Conservation (phyloP, 208 protist species). For the Plasmodiophora brassicae region DNA sequence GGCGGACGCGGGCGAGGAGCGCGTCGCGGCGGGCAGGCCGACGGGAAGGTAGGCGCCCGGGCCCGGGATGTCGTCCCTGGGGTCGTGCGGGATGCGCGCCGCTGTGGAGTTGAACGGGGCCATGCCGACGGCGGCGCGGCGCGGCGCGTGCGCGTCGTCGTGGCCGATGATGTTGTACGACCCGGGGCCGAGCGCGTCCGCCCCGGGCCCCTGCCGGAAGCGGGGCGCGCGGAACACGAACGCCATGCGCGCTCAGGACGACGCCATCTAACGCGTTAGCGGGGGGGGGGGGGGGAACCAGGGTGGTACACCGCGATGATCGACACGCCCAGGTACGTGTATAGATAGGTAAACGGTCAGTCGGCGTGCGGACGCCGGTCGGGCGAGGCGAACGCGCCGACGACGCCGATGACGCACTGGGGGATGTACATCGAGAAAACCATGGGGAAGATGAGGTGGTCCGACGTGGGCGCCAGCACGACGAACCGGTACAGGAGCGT, state of each 20-base stretch:
- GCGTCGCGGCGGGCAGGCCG: too few species aligned
- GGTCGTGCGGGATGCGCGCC: not conserved
- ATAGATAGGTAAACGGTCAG: too few species aligned
- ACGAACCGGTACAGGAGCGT: not conserved
- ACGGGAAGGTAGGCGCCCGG: not conserved
- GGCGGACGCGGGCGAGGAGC: too few species aligned
- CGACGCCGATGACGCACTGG: too few species aligned
- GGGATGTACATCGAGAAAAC: not conserved
- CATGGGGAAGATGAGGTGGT: not conserved
- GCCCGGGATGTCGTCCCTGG: not conserved
- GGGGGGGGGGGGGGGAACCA: too few species aligned
- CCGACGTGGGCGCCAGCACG: not conserved
- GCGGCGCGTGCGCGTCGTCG: not conserved
- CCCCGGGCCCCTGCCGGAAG: not conserved
- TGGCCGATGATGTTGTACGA: constrained; percentile 12
- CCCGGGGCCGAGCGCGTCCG: not conserved
- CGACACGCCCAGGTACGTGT: too few species aligned
- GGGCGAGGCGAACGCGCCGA: too few species aligned
- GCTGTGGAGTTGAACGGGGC: constrained; percentile 13
- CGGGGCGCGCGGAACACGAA: not conserved
- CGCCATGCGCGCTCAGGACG: not conserved
- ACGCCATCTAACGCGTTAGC: too few species aligned
- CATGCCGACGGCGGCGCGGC: not conserved
- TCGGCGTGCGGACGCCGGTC: too few species aligned
- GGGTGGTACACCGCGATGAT: too few species aligned